Evolutionary conservation across 352 stramenopile species (phyloP).

Genomic region (Blastocystis sp.): DNA sequence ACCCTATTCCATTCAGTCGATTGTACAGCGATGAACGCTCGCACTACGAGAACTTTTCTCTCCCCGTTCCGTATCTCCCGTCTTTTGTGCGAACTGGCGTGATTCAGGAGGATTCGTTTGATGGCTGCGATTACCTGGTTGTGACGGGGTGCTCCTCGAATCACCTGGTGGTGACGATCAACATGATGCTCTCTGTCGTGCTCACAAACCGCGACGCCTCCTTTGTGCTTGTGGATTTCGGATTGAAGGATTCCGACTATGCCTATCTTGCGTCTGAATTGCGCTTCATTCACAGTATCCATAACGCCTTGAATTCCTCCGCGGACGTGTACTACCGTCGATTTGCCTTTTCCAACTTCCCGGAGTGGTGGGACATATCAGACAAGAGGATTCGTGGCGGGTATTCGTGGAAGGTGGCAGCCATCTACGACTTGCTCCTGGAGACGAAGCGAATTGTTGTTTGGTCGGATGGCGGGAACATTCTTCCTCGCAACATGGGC

Average conservation of each 20-base stretch:
- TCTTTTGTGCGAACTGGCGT: constrained; percentile 5
- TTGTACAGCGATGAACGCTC: neutral
- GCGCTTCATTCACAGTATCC: neutral
- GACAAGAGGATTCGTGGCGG: neutral
- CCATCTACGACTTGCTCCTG: constrained; percentile 23
- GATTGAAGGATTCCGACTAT: neutral
- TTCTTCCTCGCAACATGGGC: neutral
- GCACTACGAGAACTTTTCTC: constrained; percentile 17
- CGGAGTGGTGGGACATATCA: neutral
- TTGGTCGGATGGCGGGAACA: constrained; percentile 42
- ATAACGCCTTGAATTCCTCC: neutral
- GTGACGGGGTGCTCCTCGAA: constrained; percentile 39
- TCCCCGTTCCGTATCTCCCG: neutral
- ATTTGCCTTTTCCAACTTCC: constrained; percentile 49
- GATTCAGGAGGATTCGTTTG: neutral
- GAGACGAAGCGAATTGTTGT: constrained; percentile 1
- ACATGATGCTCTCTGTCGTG: constrained; percentile 48
- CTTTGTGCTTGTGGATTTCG: constrained; percentile 49
- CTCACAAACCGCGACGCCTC: constrained; percentile 1
- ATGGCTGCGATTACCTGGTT: neutral
- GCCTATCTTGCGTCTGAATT: neutral
- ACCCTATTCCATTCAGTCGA: constrained; percentile 41
- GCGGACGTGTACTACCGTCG: constrained; percentile 50
- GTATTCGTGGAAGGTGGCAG: constrained; percentile 46
- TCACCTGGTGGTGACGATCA: constrained; percentile 13